Evolutionary conservation across 2,329 filamentous ascomycete genomes (phyloP), one percentile per base, ranked within the genome.

Genomic region (Hansfordia pulvinata): DNA sequence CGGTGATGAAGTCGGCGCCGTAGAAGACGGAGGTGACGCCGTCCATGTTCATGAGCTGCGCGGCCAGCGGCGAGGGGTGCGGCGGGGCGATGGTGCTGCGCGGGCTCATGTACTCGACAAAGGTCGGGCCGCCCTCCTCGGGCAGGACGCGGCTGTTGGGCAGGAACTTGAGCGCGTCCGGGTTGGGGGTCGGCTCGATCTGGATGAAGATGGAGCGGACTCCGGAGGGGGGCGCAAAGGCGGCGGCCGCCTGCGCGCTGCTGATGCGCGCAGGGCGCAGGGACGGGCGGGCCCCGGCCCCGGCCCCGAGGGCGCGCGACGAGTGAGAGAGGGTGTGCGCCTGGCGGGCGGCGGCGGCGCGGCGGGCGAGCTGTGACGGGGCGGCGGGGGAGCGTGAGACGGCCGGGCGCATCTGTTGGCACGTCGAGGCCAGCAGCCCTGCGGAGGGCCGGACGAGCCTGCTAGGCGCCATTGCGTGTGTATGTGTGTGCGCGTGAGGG

Each of bases 11-110:
- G 51, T 98, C 86, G 18, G 73, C 60, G 27, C 88, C 90, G 55
- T 93, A 94, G 56, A 96, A 96, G 13, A 98, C 81, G 2, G 83
- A 77, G 3, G 79, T 86, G n/a, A 96, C 80, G 23, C 90, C 90
- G 47, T 96, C 90, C 34, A 94, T 79, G 49, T 83, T 86, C 64
- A 96, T 77, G 27, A 98, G 69, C 51, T 85, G 76, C 18, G 86
- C 79, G 5, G 90, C 90, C 21, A 98, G 71, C 11, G 84, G 86
- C 12, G 88, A 96, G 4, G 88, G 84, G 49, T 94, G 73, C 2
- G 88, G 88, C 13, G 86, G 80, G 15, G 84, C 69, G 37, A 96
- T 74, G 4, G 90, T 94, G 19, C 83, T 78, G 29, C 90, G 79
- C 19, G 90, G 85, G 39, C 72, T 80, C 29, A 93, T 65, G 52